Evolutionary conservation across 208 protist species (phyloP).

Genomic region (Leptomonas pyrrhocoris): DNA sequence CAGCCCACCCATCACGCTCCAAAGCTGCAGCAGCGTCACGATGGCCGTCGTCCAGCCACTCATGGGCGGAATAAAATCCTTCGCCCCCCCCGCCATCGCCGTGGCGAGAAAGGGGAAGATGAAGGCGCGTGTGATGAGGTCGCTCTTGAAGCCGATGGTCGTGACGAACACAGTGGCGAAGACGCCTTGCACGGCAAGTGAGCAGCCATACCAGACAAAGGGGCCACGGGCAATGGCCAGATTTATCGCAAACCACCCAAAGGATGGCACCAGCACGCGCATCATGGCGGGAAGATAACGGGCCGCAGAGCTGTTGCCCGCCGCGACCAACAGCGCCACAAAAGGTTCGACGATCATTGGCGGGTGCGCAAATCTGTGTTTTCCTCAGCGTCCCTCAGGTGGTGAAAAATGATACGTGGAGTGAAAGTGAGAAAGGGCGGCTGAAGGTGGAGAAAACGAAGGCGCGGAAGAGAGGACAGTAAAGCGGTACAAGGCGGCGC

Average conservation of each 20-base stretch:
- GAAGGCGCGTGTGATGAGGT: conserved; percentile 20
- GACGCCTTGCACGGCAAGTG: conserved; percentile 33
- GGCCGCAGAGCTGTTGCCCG: conserved; percentile 18
- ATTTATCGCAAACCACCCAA: conserved; percentile 45
- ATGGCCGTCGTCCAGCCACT: not conserved
- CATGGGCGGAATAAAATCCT: conserved; percentile 15
- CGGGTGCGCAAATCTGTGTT: not conserved
- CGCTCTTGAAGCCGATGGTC: conserved; percentile 23
- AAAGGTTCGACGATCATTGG: conserved; percentile 8
- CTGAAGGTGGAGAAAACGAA: too few relatives aligned
- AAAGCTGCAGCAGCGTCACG: conserved; percentile 46
- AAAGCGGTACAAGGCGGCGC: too few relatives aligned
- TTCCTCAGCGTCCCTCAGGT: not conserved
- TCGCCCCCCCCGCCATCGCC: conserved; percentile 15
- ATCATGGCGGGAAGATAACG: conserved; percentile 25
- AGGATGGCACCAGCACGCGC: conserved; percentile 24
- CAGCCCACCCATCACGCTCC: conserved; percentile 44
- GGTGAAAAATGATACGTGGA: too few relatives aligned
- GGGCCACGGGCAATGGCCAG: conserved; percentile 32
- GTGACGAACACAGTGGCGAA: conserved; percentile 29
- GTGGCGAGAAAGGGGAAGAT: conserved; percentile 30
- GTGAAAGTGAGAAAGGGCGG: too few relatives aligned
- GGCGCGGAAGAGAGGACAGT: too few relatives aligned
- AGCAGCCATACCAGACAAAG: conserved; percentile 17
- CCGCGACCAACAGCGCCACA: conserved; percentile 12